Evolutionary conservation across 192 early-diverging fungal genomes (phyloP), one percentile per base, ranked within the genome.

Genomic region (Umbelopsis ramanniana): DNA sequence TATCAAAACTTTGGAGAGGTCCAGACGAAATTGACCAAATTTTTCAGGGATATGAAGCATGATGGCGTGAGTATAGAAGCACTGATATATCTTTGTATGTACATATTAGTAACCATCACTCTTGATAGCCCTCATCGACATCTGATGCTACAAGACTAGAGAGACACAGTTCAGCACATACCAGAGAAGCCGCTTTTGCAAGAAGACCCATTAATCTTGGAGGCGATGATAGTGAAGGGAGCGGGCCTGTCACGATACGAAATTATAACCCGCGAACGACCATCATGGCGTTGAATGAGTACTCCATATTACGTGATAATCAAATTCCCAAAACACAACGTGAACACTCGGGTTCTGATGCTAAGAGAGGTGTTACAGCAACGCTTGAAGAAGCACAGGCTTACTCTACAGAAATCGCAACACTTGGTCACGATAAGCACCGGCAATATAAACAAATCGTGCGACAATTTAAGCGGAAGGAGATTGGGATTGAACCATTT

Each of bases 1-100:
- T 74, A 70, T 37, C 23, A 69, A 10, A 48, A 71, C 22, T 86
- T 86, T 63, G 84, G 77, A 21, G 57, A 73, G 22, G 81, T 68
- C 6, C 75, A 83, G 29, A 55, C 37, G 3, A 52, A 71, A 17
- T 66, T 81, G 48, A 67, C 40, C 4, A 50, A 72, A 15, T 81
- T 81, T 50, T 83, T 81, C 76, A 69, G 57, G n/a, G 37, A 35
- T 22, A 74, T 72, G 53, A 60, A 72, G 21, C 37, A 29, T 9
- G 37, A 33, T 21, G n/a, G 57, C 23, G 54, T 70, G 46, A 52
- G 69, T 43, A 43, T 43, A 43, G 40, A 43, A 33, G 24, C 40
- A 17, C 67, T 29, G 10, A 40, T 43, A 43, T 17, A 29, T 29
- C 29, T 29, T 29, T 14, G 12, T 40, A 4, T 5, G 23, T 47